Evolutionary conservation across 805 yeast genomes (phyloP).

Genomic region (Pichia gijzeniarum): DNA sequence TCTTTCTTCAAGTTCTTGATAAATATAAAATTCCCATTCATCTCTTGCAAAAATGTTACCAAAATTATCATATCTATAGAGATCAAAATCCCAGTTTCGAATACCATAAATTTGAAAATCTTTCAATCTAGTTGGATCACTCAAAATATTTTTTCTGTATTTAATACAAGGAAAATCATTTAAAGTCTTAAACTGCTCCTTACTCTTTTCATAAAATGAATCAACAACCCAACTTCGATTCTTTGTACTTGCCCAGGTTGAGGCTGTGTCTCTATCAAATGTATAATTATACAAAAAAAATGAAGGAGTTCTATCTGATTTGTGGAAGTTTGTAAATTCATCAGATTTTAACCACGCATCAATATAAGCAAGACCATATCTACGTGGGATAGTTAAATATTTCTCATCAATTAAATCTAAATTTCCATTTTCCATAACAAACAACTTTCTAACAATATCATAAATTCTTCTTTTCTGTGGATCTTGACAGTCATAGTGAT

Average conservation of each 20-base stretch:
- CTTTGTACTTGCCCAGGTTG: constrained; percentile 6
- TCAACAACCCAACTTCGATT: constrained; percentile 4
- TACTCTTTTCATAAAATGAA: not conserved
- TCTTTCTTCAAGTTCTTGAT: not conserved
- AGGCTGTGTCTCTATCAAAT: not conserved
- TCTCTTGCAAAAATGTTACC: not conserved
- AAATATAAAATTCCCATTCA: constrained; percentile 12
- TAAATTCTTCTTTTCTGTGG: constrained; percentile 9
- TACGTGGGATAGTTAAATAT: constrained; percentile 11
- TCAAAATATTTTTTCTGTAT: not conserved
- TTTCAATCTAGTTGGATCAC: not conserved
- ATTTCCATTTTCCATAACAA: constrained; percentile 11
- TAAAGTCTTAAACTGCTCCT: not conserved
- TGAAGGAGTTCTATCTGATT: constrained; percentile 2
- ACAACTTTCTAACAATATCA: constrained; percentile 12
- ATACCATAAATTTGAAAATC: constrained; percentile 2
- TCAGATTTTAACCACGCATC: constrained; percentile 8
- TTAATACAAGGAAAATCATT: not conserved
- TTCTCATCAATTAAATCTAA: constrained; percentile 9
- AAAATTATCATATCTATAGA: not conserved
- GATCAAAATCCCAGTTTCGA: not conserved
- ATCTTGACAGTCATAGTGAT: constrained; percentile 11
- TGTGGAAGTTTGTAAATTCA: not conserved
- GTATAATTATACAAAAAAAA: not conserved
- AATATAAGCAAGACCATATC: constrained; percentile 12